These are phyloP conservation scores for Mucor lusitanicus DNA, from an alignment of 371 early-diverging fungal species.

Conservation along the genomic window DNA sequence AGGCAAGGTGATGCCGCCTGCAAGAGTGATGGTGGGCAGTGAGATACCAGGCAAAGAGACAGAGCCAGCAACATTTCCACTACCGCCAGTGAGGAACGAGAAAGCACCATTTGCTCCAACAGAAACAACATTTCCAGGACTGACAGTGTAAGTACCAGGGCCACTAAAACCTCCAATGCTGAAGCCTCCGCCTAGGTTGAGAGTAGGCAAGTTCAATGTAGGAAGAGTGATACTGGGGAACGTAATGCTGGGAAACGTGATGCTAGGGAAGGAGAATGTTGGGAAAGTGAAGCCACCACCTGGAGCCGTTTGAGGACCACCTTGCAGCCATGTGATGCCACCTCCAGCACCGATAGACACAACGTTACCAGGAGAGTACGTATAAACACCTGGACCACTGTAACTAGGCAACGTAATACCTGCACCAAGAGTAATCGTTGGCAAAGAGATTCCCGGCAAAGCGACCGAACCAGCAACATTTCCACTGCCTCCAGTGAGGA, in stretches of 20 bases:
- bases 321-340: neutral
- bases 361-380: slow-evolving; percentile 2
- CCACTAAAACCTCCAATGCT: neutral
- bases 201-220: neutral
- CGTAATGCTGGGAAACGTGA: no score
- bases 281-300: neutral
- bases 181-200: neutral
- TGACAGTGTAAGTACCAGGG: slow-evolving; percentile 3
- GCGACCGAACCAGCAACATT: neutral
- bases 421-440: neutral
- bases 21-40: neutral
- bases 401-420: neutral
- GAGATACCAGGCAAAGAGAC: neutral
- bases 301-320: neutral
- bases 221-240: slow-evolving; percentile 10
- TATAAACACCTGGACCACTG: slow-evolving; percentile 8
- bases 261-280: neutral
- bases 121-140: neutral
- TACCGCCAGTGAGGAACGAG: neutral
- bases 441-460: neutral
- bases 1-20: neutral
- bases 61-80: neutral
- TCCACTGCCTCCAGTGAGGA: neutral
- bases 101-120: neutral
- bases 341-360: neutral